These are phyloP conservation scores for Lindgomyces ingoldianus DNA, from an alignment of 495 filamentous ascomycete genomes.

Conservation along the genomic window DNA sequence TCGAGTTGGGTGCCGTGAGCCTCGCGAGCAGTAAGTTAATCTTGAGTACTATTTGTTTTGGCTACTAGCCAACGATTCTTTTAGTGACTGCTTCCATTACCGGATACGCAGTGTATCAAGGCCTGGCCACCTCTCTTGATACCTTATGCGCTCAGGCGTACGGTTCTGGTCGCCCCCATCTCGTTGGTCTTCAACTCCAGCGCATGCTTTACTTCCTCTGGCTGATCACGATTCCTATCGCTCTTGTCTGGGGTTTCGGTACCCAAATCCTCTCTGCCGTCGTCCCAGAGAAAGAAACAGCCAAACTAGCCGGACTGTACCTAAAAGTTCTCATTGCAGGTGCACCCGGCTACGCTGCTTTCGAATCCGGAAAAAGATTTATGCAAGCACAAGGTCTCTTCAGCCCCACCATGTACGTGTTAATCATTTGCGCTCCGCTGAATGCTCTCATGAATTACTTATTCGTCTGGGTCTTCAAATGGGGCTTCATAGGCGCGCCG, in stretches of 20 bases:
- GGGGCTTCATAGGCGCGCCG: constrained; percentile 82
- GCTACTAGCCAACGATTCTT: neutral
- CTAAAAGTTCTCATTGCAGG: constrained; percentile 64
- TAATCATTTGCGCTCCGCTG: constrained; percentile 65
- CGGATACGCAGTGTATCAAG: constrained; percentile 70
- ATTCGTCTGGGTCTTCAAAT: constrained; percentile 70
- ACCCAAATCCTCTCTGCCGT: constrained; percentile 57
- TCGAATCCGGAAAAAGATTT: constrained; percentile 72
- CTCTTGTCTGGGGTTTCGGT: constrained; percentile 59
- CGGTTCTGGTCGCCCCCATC: constrained; percentile 64
- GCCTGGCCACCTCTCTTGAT: constrained; percentile 68
- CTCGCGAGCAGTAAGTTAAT: constrained; percentile 56
- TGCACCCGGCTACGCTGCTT: constrained; percentile 67
- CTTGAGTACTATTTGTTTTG: neutral
- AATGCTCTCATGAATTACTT: constrained; percentile 69
- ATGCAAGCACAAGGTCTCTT: constrained; percentile 74
- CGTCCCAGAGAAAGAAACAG: constrained; percentile 63
- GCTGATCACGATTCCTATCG: constrained; percentile 63
- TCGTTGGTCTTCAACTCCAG: constrained; percentile 72
- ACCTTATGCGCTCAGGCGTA: constrained; percentile 76
- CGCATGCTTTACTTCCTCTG: constrained; percentile 69
- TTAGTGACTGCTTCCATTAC: constrained; percentile 72
- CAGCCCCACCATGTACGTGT: constrained; percentile 63
- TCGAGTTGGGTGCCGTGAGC: constrained; percentile 50
- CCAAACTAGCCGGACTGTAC: constrained; percentile 66